Evolutionary conservation across 2,329 filamentous ascomycete genomes (phyloP), one percentile per base, ranked within the genome.

Genomic region (Penicillium sp.): DNA sequence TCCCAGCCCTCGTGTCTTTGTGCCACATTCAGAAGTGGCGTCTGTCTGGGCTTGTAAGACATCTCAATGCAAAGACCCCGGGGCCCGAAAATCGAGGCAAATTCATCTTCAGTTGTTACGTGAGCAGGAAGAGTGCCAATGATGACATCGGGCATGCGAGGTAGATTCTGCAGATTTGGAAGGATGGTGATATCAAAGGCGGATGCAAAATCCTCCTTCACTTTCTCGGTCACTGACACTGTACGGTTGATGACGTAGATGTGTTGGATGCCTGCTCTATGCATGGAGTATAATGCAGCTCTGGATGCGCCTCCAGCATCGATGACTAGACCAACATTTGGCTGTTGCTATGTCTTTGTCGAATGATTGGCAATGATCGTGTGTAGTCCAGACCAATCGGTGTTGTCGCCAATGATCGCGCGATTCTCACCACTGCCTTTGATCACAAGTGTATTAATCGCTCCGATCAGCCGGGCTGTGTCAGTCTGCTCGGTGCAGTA

Each of bases 261-360:
- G 54, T 61, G 1, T 57, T 62, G 7, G 60, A 75, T 14, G 59
- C 61, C 53, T 71, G 65, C 51, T 68, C 65, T 61, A 22, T 65
- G 60, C 35, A 77, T 61, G 0, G 74, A 69, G 44, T 74, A 78
- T 4, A 77, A 62, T 7, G 77, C 76, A 1, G 77, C 77, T 14
- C 77, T 70, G 14, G 73, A 72, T 1, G 77, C 77, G 5, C 77
- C 78, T 3, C 78, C 76, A 0, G 76, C 77, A 0, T 76, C 77
- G 16, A 79, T 68, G 10, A 79, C 70, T 33, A 79, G 51, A 1
- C 71, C 74, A 3, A 68, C 58, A 7, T 59, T 68, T 6, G 16
- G 62, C 52, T 16, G 60, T 52, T 5, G 65, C 26, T 26, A 42
- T n/a, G 21, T 45, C 26, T 43, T 51, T 21, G 60, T 39, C 45